phyloP scores from a whole-genome alignment of 1,284 basidiomycete genomes.

The Spongiforma sp. region DNA sequence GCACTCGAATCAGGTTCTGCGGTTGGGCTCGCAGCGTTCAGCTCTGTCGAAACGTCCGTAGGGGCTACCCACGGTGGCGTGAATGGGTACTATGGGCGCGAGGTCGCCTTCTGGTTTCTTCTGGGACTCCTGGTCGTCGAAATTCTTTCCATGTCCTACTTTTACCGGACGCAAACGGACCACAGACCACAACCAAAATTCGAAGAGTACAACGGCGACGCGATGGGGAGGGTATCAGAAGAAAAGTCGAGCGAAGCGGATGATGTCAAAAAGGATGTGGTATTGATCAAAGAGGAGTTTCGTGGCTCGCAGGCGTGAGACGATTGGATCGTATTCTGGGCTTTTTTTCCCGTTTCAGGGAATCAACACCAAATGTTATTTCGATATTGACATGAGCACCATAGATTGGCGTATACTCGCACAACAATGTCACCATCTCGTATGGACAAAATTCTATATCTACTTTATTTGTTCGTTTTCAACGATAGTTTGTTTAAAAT shows the following conservation, averaged over 20 bases:
- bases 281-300: background rate
- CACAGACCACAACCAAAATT: background rate
- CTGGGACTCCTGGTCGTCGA: constrained; percentile 45
- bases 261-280: background rate
- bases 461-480: too few relatives aligned
- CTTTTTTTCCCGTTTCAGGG: too few relatives aligned
- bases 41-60: constrained; percentile 53
- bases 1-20: constrained; percentile 59
- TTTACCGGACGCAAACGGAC: constrained; percentile 38
- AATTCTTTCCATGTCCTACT: constrained; percentile 40
- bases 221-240: background rate
- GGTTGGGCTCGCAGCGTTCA: constrained; percentile 50
- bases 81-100: constrained; percentile 45
- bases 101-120: constrained; percentile 56
- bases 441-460: too few relatives aligned
- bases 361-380: too few relatives aligned
- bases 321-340: background rate
- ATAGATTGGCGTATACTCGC: too few relatives aligned
- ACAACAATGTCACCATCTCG: too few relatives aligned
- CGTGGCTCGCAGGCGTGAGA: background rate
- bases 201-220: background rate
- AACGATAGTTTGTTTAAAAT: too few relatives aligned
- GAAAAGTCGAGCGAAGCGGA: background rate
- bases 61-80: constrained; percentile 39
- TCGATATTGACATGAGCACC: too few relatives aligned